Percentiles rank a stretch among this genome's conserved stretches.
Conservation (phyloP, 768 basidiomycete species). For the Tremella fuciformis region DNA sequence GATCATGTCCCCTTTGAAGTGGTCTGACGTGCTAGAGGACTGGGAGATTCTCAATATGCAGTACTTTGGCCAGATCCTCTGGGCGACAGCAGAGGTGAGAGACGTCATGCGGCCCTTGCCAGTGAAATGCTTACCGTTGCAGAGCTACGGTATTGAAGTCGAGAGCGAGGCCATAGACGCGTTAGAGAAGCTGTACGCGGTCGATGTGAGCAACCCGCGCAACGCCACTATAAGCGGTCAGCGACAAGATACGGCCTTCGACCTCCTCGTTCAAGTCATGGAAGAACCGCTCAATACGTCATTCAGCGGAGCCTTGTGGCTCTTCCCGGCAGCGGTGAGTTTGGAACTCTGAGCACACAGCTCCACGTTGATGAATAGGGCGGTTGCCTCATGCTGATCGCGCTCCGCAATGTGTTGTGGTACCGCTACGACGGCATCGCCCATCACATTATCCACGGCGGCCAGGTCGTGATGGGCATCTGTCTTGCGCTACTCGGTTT, state of each 20-base stretch:
- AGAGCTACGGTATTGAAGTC: slow-evolving; percentile 29
- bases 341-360: not conserved
- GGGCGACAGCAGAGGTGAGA: slow-evolving; percentile 3
- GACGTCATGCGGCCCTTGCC: not conserved
- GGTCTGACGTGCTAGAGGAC: too few relatives aligned
- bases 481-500: slow-evolving; percentile 24
- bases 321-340: slow-evolving; percentile 39
- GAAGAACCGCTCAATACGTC: slow-evolving; percentile 24
- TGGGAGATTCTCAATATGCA: slow-evolving; percentile 15
- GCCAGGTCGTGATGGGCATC: slow-evolving; percentile 20
- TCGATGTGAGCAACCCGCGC: slow-evolving; percentile 21
- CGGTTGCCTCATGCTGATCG: slow-evolving; percentile 17
- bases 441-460: slow-evolving; percentile 23
- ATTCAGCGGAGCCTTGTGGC: slow-evolving; percentile 36
- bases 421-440: slow-evolving; percentile 15
- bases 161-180: slow-evolving; percentile 12
- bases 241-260: slow-evolving; percentile 12
- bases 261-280: slow-evolving; percentile 20
- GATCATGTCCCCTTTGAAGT: too few relatives aligned
- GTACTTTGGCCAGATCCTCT: slow-evolving; percentile 36
- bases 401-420: slow-evolving; percentile 33
- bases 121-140: slow-evolving; percentile 11
- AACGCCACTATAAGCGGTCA: slow-evolving; percentile 10
- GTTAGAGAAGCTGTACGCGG: slow-evolving; percentile 20
- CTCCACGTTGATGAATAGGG: slow-evolving; percentile 12